Percentiles rank a stretch among this genome's conserved stretches.
phyloP scores from a whole-genome alignment of 257 asterid species.

The Solanum neorickii region DNA sequence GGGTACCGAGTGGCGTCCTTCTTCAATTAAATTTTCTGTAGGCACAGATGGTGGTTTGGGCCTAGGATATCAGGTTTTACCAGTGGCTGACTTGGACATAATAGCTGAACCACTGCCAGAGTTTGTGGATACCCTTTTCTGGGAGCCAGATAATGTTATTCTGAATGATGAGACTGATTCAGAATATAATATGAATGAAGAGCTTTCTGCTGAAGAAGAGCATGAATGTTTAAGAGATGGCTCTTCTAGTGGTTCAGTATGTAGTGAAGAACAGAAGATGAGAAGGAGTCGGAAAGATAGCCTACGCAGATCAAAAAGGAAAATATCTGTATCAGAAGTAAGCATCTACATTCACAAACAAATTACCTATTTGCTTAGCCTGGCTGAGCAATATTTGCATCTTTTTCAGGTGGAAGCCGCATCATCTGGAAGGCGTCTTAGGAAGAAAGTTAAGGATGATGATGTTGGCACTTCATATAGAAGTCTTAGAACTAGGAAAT shows the following conservation, averaged over 20 bases:
- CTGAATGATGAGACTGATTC: conserved; percentile 87
- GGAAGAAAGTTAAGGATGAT: conserved; percentile 47
- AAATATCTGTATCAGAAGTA: conserved; percentile 58
- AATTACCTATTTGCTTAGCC: conserved; percentile 7
- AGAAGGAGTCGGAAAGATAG: conserved; percentile 36
- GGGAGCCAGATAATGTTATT: conserved; percentile 93
- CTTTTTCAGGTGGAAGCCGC: conserved; percentile 52
- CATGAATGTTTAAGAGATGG: conserved; percentile 36
- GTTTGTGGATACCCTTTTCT: conserved; percentile 61
- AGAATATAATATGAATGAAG: conserved; percentile 68
- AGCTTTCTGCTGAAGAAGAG: conserved; percentile 47
- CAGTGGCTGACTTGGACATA: conserved; percentile 71
- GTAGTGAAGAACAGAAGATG: conserved; percentile 39
- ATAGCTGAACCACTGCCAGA: conserved; percentile 81
- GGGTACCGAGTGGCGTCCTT: conserved; percentile 91
- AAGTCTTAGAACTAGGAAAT: conserved; percentile 42
- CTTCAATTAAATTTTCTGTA: conserved; percentile 71
- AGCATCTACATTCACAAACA: conserved; percentile 17
- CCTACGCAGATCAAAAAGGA: conserved; percentile 66
- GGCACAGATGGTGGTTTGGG: conserved; percentile 79
- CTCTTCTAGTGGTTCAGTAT: conserved; percentile 49
- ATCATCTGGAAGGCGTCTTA: conserved; percentile 47
- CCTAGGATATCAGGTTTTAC: conserved; percentile 68
- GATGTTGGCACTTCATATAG: conserved; percentile 50
- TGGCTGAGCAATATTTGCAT: conserved; percentile 13